These are phyloP conservation scores for Pythium grandisporangium DNA, from an alignment of 352 stramenopile species.

Conservation along the genomic window DNA sequence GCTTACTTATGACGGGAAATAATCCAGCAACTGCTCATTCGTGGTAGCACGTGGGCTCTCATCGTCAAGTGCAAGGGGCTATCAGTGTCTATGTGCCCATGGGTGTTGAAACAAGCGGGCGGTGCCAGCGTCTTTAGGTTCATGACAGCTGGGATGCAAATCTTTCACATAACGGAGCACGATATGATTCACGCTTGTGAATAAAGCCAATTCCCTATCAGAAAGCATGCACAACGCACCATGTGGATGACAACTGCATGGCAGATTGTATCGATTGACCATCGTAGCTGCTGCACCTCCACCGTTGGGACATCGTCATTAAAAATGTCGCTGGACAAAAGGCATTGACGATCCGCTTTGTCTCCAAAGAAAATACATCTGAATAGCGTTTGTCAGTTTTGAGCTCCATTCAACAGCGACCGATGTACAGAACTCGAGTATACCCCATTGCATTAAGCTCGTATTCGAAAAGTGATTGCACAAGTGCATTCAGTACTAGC, in stretches of 20 bases:
- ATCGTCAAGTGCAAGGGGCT: conserved; percentile 1
- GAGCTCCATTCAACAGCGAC: too few relatives aligned
- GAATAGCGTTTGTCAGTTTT: too few relatives aligned
- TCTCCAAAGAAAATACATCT: conserved; percentile 12
- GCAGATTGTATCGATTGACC: conserved; percentile 8
- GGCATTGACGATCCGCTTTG: conserved; percentile 9
- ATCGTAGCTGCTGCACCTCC: conserved; percentile 9
- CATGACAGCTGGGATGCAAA: conserved; percentile 23
- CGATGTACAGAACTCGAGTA: too few relatives aligned
- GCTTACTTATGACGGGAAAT: conserved; percentile 15
- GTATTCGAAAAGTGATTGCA: conserved; percentile 14
- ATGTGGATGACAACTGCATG: conserved; percentile 7
- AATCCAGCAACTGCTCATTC: conserved; percentile 19
- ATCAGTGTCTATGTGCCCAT: too few relatives aligned
- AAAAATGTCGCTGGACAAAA: conserved; percentile 8
- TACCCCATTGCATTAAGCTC: conserved; percentile 15
- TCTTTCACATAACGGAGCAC: conserved; percentile 12
- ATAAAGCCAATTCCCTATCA: too few relatives aligned
- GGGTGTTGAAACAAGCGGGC: background rate
- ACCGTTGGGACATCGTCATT: conserved; percentile 10
- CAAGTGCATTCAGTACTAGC: conserved; percentile 17
- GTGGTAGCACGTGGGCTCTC: conserved; percentile 8
- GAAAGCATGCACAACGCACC: conserved; percentile 1
- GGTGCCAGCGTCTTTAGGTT: conserved; percentile 20
- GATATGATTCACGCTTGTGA: too few relatives aligned